Evolutionary conservation across 208 protist species (phyloP).

Genomic region (Wallacemonas sp.): DNA sequence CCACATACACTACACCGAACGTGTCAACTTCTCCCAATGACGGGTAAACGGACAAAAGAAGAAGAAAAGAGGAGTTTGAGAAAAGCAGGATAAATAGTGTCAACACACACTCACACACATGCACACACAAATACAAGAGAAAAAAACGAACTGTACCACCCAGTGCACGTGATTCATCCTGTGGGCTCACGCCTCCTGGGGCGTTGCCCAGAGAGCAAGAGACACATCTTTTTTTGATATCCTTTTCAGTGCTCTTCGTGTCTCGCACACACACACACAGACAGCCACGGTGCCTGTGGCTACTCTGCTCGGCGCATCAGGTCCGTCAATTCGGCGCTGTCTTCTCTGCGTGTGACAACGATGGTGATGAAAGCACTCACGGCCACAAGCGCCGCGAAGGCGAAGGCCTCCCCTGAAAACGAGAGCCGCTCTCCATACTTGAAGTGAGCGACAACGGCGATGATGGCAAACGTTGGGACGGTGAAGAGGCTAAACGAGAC

Average conservation of each 20-base stretch:
- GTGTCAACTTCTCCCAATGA: neutral
- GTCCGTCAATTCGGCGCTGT: neutral
- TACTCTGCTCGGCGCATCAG: neutral
- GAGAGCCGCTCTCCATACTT: neutral
- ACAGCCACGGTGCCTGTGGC: too few species aligned
- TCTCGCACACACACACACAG: too few species aligned
- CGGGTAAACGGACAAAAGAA: neutral
- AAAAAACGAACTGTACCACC: too few species aligned
- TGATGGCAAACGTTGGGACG: neutral
- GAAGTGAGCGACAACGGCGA: neutral
- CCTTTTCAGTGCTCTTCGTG: neutral
- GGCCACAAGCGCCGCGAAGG: neutral
- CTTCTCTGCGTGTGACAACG: neutral
- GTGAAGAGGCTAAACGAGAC: neutral
- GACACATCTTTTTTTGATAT: too few species aligned
- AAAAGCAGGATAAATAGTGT: neutral
- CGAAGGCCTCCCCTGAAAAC: neutral
- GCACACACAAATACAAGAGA: too few species aligned
- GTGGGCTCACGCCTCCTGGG: too few species aligned
- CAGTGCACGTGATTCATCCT: too few species aligned
- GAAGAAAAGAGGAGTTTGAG: constrained; percentile 8
- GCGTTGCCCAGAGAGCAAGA: too few species aligned
- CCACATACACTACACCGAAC: too few species aligned
- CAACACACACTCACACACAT: too few species aligned
- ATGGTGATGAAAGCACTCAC: neutral